A percentile compares a stretch with the other conserved stretches of the same genome.
phyloP scores from a whole-genome alignment of 371 early-diverging fungal genomes.

The Batrachochytrium dendrobatidis region DNA sequence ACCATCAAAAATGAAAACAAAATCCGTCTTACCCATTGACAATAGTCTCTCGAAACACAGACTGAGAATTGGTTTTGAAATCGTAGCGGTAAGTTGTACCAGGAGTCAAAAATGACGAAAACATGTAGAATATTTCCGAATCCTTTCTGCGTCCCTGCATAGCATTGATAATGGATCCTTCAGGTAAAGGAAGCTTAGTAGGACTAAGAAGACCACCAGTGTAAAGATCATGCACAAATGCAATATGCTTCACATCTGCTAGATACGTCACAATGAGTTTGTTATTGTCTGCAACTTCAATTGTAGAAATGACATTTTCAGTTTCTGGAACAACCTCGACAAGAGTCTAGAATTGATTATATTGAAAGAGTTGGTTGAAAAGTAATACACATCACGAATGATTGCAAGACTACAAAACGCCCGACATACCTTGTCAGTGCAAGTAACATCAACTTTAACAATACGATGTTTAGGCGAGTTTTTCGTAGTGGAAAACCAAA shows the following conservation, averaged over 20 bases:
- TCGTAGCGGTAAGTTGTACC: slow-evolving; percentile 44
- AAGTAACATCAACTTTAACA: slow-evolving; percentile 49
- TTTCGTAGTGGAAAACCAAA: slow-evolving; percentile 55
- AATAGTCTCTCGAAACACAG: slow-evolving; percentile 32
- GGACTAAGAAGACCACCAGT: slow-evolving; percentile 21
- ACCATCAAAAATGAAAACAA: slow-evolving; percentile 2
- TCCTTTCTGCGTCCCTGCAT: slow-evolving; percentile 28
- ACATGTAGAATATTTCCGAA: slow-evolving; percentile 36
- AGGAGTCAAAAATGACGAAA: slow-evolving; percentile 46
- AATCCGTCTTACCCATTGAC: slow-evolving; percentile 34
- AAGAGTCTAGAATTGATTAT: slow-evolving; percentile 32
- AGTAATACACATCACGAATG: too few relatives aligned
- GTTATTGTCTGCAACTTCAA: slow-evolving; percentile 38
- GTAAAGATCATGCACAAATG: slow-evolving; percentile 24
- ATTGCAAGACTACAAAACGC: too few relatives aligned
- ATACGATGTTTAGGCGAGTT: slow-evolving; percentile 52
- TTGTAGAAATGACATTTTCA: slow-evolving; percentile 39
- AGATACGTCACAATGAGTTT: slow-evolving; percentile 50
- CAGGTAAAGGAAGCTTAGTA: slow-evolving; percentile 23
- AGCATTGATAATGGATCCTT: slow-evolving; percentile 29
- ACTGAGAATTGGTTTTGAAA: slow-evolving; percentile 22
- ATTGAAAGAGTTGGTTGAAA: too few relatives aligned
- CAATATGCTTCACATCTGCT: slow-evolving; percentile 52
- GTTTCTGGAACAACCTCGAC: slow-evolving; percentile 47
- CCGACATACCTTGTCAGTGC: slow-evolving; percentile 37